Percentiles rank a stretch among this genome's conserved stretches.
Conservation (phyloP, 495 filamentous ascomycete species). For the Xylaria flabelliformis region DNA sequence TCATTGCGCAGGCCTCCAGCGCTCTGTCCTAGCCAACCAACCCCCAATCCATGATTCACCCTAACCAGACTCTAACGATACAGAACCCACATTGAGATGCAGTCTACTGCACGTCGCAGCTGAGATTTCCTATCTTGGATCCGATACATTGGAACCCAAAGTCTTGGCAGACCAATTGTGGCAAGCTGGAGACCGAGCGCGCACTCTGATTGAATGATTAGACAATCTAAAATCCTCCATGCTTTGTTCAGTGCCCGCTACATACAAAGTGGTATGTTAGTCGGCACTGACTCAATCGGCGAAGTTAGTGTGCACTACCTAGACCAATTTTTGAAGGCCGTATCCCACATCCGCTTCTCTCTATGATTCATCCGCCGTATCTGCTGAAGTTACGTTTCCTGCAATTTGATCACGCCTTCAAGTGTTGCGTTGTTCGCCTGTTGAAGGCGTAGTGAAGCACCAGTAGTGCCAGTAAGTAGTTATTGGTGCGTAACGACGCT, state of each 20-base stretch:
- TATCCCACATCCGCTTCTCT: neutral
- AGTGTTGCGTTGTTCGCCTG: neutral
- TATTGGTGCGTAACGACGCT: neutral
- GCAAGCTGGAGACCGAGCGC: conserved; percentile 8
- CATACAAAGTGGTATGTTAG: no score
- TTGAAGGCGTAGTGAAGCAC: neutral
- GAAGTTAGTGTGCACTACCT: neutral
- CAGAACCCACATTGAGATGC: neutral
- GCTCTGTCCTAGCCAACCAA: neutral
- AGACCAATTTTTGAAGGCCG: neutral
- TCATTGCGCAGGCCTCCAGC: neutral
- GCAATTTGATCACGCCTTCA: neutral
- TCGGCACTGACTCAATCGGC: conserved; percentile 18
- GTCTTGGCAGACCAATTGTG: conserved; percentile 11
- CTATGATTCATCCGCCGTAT: neutral
- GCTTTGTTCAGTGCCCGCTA: conserved; percentile 2
- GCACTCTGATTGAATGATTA: neutral
- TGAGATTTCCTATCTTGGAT: conserved; percentile 20
- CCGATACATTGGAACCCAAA: conserved; percentile 23
- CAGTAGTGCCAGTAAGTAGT: neutral
- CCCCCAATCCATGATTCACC: neutral
- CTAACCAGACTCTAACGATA: neutral
- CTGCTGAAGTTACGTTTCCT: neutral
- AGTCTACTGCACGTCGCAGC: conserved; percentile 15
- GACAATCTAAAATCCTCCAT: neutral